These are phyloP conservation scores for Rugosomyces carneus DNA, from an alignment of 1,284 basidiomycete genomes.

Conservation along the genomic window DNA sequence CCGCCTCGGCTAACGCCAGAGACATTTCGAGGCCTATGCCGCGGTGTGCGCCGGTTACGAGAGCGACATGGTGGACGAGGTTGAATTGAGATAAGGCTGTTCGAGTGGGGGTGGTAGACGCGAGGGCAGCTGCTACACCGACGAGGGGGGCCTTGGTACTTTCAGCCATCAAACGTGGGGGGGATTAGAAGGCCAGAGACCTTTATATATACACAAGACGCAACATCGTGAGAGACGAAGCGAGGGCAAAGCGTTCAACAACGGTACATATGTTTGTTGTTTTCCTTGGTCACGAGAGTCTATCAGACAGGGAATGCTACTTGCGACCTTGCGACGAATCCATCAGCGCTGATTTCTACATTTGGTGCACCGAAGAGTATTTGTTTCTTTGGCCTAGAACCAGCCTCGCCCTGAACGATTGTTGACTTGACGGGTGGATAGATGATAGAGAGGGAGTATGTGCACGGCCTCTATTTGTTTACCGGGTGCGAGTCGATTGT, in stretches of 20 bases:
- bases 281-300: no score
- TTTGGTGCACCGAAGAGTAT: no score
- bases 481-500: background rate
- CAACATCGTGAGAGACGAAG: background rate
- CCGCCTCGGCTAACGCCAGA: slow-evolving; percentile 53
- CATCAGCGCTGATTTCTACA: no score
- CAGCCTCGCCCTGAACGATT: no score
- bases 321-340: no score
- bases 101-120: slow-evolving; percentile 14
- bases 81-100: slow-evolving; percentile 31
- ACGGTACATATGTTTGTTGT: background rate
- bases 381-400: no score
- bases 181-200: background rate
- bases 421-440: no score
- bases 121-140: slow-evolving; percentile 17
- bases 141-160: slow-evolving; percentile 6
- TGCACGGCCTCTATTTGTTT: background rate
- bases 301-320: no score
- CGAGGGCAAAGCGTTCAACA: background rate
- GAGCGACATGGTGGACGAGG: slow-evolving; percentile 39
- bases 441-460: no score
- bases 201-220: background rate
- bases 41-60: slow-evolving; percentile 49
- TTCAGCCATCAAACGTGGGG: slow-evolving; percentile 2
- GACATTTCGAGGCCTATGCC: slow-evolving; percentile 78